Evolutionary conservation across 805 yeast genomes (phyloP).

Genomic region (Spathaspora arborariae): DNA sequence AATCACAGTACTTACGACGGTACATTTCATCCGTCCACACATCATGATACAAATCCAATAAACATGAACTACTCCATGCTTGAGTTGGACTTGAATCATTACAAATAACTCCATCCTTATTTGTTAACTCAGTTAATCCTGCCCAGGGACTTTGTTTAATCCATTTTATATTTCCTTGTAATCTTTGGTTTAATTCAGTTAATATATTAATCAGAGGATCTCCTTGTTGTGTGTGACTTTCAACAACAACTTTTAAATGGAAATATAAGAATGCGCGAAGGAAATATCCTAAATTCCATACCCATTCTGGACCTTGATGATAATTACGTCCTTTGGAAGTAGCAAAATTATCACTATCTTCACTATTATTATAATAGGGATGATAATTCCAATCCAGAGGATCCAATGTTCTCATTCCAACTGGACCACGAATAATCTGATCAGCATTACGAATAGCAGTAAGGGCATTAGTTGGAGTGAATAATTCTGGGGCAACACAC

Average conservation of each 20-base stretch:
- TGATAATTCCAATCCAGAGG: conserved; percentile 90
- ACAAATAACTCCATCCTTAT: conserved; percentile 80
- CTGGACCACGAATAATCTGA: conserved; percentile 71
- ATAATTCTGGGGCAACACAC: conserved; percentile 92
- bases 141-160: conserved; percentile 82
- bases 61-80: conserved; percentile 92
- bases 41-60: conserved; percentile 76
- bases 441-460: conserved; percentile 74
- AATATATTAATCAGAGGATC: conserved; percentile 49
- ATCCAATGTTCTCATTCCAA: conserved; percentile 89
- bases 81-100: conserved; percentile 91
- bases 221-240: conserved; percentile 22
- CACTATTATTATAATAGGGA: conserved; percentile 81
- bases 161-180: conserved; percentile 67
- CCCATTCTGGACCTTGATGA: conserved; percentile 99
- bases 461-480: conserved; percentile 56
- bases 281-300: conserved; percentile 87
- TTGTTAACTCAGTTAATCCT: conserved; percentile 88
- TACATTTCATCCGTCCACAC: conserved; percentile 31
- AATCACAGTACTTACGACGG: conserved; percentile 1
- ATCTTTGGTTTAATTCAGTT: conserved; percentile 49
- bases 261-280: conserved; percentile 69
- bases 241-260: conserved; percentile 38
- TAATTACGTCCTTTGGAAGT: conserved; percentile 94
- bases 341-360: conserved; percentile 81